These are phyloP conservation scores for Moesziomyces antarcticus DNA, from an alignment of 1,284 basidiomycete species.

Conservation along the genomic window DNA sequence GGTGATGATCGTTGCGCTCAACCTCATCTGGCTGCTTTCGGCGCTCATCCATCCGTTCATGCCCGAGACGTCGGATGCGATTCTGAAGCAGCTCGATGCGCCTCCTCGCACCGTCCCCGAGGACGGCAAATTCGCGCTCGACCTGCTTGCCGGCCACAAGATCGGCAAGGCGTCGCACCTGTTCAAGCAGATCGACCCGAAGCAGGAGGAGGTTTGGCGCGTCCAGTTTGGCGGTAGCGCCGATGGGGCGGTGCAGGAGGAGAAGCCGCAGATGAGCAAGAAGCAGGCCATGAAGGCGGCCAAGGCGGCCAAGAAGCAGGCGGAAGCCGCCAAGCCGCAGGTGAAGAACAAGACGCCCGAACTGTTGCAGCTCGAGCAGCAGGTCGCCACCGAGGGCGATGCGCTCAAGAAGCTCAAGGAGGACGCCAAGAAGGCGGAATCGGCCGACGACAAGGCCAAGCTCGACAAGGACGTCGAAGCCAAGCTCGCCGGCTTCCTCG, in stretches of 20 bases:
- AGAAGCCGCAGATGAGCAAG: constrained; percentile 61
- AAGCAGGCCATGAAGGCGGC: constrained; percentile 62
- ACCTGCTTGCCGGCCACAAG: constrained; percentile 86
- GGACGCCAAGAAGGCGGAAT: constrained; percentile 34
- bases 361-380: constrained; percentile 45
- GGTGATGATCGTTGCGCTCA: constrained; percentile 86
- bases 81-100: constrained; percentile 89
- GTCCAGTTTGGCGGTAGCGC: constrained; percentile 79
- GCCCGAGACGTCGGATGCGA: constrained; percentile 85
- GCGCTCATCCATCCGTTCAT: constrained; percentile 93
- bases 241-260: constrained; percentile 27
- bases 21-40: constrained; percentile 91
- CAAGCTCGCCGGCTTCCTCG: constrained; percentile 24
- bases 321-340: constrained; percentile 41
- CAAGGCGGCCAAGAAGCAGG: constrained; percentile 61
- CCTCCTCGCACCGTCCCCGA: constrained; percentile 78
- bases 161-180: constrained; percentile 88
- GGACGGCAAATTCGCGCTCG: constrained; percentile 72
- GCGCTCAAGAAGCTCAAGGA: constrained; percentile 55
- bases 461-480: constrained; percentile 31
- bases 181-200: constrained; percentile 93
- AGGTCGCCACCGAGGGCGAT: constrained; percentile 56
- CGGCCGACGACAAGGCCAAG: constrained; percentile 52
- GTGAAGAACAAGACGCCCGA: constrained; percentile 62
- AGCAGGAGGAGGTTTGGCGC: constrained; percentile 85